Conservation (phyloP, 495 filamentous ascomycete species). For the Jackrogersella minutella region DNA sequence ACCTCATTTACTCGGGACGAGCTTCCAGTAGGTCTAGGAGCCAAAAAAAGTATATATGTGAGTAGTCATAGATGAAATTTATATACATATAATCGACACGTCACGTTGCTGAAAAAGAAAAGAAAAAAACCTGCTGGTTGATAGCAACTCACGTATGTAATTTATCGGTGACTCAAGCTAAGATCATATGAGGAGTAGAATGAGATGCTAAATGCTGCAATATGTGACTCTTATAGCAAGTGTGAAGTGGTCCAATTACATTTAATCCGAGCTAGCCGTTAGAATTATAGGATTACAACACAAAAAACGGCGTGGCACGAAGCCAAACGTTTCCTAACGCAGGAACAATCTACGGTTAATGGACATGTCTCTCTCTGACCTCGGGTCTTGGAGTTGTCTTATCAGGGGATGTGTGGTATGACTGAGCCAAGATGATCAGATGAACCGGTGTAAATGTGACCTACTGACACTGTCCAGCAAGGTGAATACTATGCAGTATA, state of each 20-base stretch:
- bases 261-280: constrained; percentile 37
- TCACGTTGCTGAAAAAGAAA: too few relatives aligned
- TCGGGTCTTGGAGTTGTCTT: constrained; percentile 6
- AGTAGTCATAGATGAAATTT: constrained; percentile 24
- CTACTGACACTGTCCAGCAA: constrained; percentile 15
- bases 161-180: constrained; percentile 2
- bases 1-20: constrained; percentile 51
- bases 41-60: constrained; percentile 14
- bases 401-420: constrained; percentile 17
- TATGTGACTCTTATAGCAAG: constrained; percentile 24
- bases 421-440: constrained; percentile 23
- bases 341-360: constrained; percentile 34
- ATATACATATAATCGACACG: constrained; percentile 35
- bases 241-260: constrained; percentile 38
- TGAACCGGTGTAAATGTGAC: constrained; percentile 27
- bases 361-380: constrained; percentile 2
- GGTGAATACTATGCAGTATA: neutral
- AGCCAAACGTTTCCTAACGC: constrained; percentile 32
- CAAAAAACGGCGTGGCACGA: constrained; percentile 15
- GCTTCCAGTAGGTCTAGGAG: constrained; percentile 40
- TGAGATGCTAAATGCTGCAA: constrained; percentile 5
- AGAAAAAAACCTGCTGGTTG: neutral
- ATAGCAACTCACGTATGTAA: neutral
- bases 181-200: neutral
- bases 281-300: constrained; percentile 34